phyloP scores from a whole-genome alignment of 495 filamentous ascomycete genomes.

The Penicillium mononematosum region DNA sequence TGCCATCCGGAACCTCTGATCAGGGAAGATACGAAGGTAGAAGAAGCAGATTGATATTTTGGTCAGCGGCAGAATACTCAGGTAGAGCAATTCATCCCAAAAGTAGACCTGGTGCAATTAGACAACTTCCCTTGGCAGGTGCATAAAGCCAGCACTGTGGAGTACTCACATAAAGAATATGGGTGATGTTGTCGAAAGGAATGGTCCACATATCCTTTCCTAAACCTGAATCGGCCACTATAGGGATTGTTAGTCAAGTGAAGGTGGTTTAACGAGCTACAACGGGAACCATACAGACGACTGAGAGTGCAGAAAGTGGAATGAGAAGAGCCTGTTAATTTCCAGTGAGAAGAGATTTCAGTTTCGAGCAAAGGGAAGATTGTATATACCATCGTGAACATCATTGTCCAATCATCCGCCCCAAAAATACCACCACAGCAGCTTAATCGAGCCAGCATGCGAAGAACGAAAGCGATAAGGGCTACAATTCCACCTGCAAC shows the following conservation, averaged over 20 bases:
- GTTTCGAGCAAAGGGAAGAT: background rate
- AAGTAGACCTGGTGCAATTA: constrained; percentile 25
- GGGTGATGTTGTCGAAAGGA: constrained; percentile 45
- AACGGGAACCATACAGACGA: constrained; percentile 22
- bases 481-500: constrained; percentile 26
- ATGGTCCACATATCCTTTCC: constrained; percentile 50
- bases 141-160: background rate
- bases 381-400: constrained; percentile 28
- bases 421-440: constrained; percentile 30
- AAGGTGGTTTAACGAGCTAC: background rate
- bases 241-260: background rate
- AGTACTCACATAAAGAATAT: constrained; percentile 33
- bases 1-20: constrained; percentile 25
- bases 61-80: constrained; percentile 34
- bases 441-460: constrained; percentile 27
- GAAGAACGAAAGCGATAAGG: constrained; percentile 27
- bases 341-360: background rate
- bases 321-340: constrained; percentile 19
- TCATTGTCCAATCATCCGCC: constrained; percentile 34
- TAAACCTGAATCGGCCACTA: constrained; percentile 41
- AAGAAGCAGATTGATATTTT: constrained; percentile 43
- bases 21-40: constrained; percentile 46
- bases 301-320: constrained; percentile 28
- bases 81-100: constrained; percentile 36
- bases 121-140: background rate